Conservation (phyloP, 257 asterid species). For the Lantana camara region DNA sequence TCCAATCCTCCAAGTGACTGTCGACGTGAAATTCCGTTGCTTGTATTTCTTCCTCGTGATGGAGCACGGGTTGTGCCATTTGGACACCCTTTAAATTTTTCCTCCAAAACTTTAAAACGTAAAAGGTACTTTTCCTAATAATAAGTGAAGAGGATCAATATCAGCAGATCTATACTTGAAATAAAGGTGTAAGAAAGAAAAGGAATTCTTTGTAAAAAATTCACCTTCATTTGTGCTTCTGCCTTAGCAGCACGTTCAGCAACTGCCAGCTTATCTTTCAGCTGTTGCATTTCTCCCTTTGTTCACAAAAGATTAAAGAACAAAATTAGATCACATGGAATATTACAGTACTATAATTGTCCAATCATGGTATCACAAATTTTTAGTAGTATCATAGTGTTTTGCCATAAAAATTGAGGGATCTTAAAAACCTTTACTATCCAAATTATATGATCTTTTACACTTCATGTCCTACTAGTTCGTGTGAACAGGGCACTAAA, state of each 20-base stretch:
- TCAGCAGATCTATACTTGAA: slow-evolving; percentile 17
- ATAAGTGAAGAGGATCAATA: slow-evolving; percentile 22
- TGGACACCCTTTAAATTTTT: slow-evolving; percentile 59
- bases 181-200: slow-evolving; percentile 11
- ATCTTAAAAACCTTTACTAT: too few species aligned
- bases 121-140: slow-evolving; percentile 81
- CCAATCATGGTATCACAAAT: too few species aligned
- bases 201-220: slow-evolving; percentile 20
- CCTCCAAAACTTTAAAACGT: slow-evolving; percentile 90
- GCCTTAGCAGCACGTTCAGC: slow-evolving; percentile 88
- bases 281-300: slow-evolving; percentile 83
- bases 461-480: too few species aligned
- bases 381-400: too few species aligned
- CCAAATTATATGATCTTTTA: too few species aligned
- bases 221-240: slow-evolving; percentile 81
- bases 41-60: slow-evolving; percentile 49
- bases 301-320: slow-evolving; percentile 19
- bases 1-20: slow-evolving; percentile 72
- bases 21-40: slow-evolving; percentile 58
- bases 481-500: too few species aligned
- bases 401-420: neutral
- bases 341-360: neutral
- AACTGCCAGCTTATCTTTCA: slow-evolving; percentile 73
- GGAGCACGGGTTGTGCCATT: slow-evolving; percentile 43
- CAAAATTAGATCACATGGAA: slow-evolving; percentile 1